Conservation (phyloP, 2,329 filamentous ascomycete species). For the Colletotrichum kahawae region DNA sequence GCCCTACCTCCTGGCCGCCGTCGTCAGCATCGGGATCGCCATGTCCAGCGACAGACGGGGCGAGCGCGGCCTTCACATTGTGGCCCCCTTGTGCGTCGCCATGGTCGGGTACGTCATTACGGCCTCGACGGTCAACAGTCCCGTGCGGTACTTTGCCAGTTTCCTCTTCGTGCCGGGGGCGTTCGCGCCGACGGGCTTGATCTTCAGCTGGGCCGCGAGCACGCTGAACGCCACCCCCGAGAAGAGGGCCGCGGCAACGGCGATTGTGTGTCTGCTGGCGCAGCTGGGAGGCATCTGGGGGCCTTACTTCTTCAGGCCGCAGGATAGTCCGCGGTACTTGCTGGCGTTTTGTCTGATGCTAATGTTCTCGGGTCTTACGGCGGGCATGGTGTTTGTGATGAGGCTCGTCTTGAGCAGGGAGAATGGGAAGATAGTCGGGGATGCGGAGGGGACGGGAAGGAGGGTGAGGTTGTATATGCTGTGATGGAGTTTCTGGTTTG, state of each 20-base stretch:
- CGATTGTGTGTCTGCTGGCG: constrained; percentile 40
- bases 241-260: constrained; percentile 39
- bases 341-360: constrained; percentile 31
- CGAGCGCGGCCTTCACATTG: constrained; percentile 27
- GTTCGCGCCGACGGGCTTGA: constrained; percentile 33
- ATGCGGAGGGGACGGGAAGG: neutral
- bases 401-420: constrained; percentile 5
- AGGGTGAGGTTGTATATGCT: constrained; percentile 4
- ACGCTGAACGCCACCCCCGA: constrained; percentile 39
- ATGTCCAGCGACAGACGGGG: constrained; percentile 25
- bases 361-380: neutral
- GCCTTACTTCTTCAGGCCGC: constrained; percentile 41
- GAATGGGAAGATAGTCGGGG: constrained; percentile 1
- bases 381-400: constrained; percentile 11
- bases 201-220: constrained; percentile 39
- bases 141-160: constrained; percentile 50
- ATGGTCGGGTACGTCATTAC: constrained; percentile 64
- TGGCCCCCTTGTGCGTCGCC: constrained; percentile 39
- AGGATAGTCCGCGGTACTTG: constrained; percentile 31
- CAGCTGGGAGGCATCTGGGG: constrained; percentile 44
- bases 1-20: constrained; percentile 27
- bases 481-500: neutral
- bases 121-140: constrained; percentile 57
- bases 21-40: constrained; percentile 19
- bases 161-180: constrained; percentile 32